A percentile compares a stretch with the other conserved stretches of the same genome.
Evolutionary conservation across 495 filamentous ascomycete species (phyloP).

Genomic region (Neurospora sp.): DNA sequence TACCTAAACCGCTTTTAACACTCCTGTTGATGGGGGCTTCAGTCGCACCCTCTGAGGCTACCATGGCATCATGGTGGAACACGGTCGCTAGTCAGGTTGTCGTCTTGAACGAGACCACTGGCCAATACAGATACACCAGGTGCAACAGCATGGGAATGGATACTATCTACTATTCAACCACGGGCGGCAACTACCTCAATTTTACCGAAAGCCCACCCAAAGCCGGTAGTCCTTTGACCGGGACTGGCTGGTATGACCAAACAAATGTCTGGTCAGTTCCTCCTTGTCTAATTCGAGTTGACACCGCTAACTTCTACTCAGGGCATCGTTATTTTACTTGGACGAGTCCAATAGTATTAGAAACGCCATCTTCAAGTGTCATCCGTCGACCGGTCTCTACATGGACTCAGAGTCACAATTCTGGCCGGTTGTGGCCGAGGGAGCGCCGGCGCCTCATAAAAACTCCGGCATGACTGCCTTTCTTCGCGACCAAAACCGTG

Average conservation of each 20-base stretch:
- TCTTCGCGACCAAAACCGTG: constrained; percentile 17
- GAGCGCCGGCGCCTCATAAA: constrained; percentile 9
- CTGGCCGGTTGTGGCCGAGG: constrained; percentile 15
- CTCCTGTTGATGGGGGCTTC: constrained; percentile 17
- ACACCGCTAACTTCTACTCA: neutral
- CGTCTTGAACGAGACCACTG: constrained; percentile 23
- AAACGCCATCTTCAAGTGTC: constrained; percentile 23
- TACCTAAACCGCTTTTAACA: constrained; percentile 7
- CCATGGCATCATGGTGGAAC: constrained; percentile 25
- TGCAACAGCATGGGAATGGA: constrained; percentile 20
- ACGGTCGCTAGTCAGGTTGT: constrained; percentile 23
- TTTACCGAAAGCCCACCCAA: constrained; percentile 12
- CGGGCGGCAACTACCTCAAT: constrained; percentile 9
- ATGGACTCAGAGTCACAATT: neutral
- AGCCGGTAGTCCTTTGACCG: constrained; percentile 25
- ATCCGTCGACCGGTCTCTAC: constrained; percentile 21
- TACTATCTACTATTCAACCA: constrained; percentile 18
- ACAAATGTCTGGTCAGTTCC: constrained; percentile 12
- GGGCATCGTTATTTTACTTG: constrained; percentile 27
- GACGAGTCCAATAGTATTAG: constrained; percentile 10
- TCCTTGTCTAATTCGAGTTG: neutral
- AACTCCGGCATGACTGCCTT: constrained; percentile 21
- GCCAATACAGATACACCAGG: constrained; percentile 24
- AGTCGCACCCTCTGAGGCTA: constrained; percentile 12
- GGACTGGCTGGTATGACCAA: constrained; percentile 20